phyloP scores from a whole-genome alignment of 2,329 filamentous ascomycete genomes.

The Tolypocladium nubicola region DNA sequence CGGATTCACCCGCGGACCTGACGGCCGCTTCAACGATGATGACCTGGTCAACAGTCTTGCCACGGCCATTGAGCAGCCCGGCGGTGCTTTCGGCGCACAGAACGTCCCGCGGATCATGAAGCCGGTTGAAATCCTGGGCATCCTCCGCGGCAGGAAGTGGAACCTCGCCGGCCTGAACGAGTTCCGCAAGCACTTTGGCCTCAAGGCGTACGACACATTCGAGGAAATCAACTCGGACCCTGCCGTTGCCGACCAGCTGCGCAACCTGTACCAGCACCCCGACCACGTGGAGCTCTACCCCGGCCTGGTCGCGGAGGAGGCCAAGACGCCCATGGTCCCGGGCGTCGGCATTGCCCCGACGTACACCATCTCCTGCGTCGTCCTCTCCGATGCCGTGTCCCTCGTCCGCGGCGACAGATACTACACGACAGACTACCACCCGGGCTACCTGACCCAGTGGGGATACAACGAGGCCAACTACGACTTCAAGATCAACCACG shows the following conservation, averaged over 20 bases:
- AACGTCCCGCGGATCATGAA: conserved; percentile 66
- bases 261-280: conserved; percentile 63
- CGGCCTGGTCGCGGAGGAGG: conserved; percentile 65
- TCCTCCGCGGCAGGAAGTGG: conserved; percentile 68
- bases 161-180: conserved; percentile 72
- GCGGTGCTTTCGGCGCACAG: conserved; percentile 60
- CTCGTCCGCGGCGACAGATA: conserved; percentile 69
- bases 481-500: conserved; percentile 65
- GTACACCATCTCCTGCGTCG: conserved; percentile 66
- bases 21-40: conserved; percentile 66
- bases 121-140: conserved; percentile 70
- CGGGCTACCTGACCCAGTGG: conserved; percentile 72
- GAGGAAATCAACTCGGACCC: conserved; percentile 78
- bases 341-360: conserved; percentile 67
- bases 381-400: conserved; percentile 69
- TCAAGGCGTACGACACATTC: conserved; percentile 67
- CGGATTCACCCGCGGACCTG: conserved; percentile 48
- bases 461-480: conserved; percentile 67
- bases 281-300: conserved; percentile 76
- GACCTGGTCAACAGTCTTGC: conserved; percentile 62
- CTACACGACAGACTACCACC: conserved; percentile 69
- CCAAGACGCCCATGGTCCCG: conserved; percentile 62
- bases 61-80: conserved; percentile 65
- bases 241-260: conserved; percentile 53
- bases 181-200: conserved; percentile 71